These are phyloP conservation scores for Xylariales sp. DNA, from an alignment of 2,329 filamentous ascomycete genomes.

Conservation along the genomic window DNA sequence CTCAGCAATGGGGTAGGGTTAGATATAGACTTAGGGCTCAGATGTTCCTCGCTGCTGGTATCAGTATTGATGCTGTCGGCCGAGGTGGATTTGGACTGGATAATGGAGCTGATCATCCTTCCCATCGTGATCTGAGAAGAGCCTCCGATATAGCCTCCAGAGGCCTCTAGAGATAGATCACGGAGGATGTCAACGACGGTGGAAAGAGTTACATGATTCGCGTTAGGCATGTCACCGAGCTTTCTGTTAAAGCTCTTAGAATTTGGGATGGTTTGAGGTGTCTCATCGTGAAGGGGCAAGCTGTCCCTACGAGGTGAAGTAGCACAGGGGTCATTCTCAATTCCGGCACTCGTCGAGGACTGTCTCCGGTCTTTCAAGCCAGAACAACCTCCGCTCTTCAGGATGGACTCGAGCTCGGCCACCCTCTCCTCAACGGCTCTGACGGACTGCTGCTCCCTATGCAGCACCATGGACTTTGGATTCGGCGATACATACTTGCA, in stretches of 20 bases:
- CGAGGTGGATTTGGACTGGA: too few relatives aligned
- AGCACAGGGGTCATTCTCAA: too few relatives aligned
- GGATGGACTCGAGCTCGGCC: conserved; percentile 12
- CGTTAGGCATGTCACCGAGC: conserved; percentile 1
- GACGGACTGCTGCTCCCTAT: conserved; percentile 14
- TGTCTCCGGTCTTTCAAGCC: background rate
- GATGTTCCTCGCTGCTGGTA: conserved; percentile 6
- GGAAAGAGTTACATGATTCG: conserved; percentile 7
- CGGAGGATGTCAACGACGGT: conserved; percentile 15
- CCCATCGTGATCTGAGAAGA: conserved; percentile 19
- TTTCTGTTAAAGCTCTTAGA: conserved; percentile 4
- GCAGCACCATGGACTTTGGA: conserved; percentile 29
- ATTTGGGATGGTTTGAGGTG: conserved; percentile 2
- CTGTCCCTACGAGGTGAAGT: background rate
- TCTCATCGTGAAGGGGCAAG: background rate
- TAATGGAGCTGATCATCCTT: conserved; percentile 14
- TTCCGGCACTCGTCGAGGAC: too few relatives aligned
- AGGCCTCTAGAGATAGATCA: conserved; percentile 16
- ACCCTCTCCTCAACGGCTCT: conserved; percentile 14
- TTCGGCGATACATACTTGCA: conserved; percentile 29
- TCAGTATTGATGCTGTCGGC: conserved; percentile 7
- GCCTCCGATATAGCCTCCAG: conserved; percentile 18
- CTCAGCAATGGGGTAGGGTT: conserved; percentile 4
- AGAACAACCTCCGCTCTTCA: conserved; percentile 8
- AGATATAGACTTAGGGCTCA: conserved; percentile 9